These are phyloP conservation scores for Cruciata laevipes DNA, from an alignment of 257 asterid genomes.

Conservation along the genomic window DNA sequence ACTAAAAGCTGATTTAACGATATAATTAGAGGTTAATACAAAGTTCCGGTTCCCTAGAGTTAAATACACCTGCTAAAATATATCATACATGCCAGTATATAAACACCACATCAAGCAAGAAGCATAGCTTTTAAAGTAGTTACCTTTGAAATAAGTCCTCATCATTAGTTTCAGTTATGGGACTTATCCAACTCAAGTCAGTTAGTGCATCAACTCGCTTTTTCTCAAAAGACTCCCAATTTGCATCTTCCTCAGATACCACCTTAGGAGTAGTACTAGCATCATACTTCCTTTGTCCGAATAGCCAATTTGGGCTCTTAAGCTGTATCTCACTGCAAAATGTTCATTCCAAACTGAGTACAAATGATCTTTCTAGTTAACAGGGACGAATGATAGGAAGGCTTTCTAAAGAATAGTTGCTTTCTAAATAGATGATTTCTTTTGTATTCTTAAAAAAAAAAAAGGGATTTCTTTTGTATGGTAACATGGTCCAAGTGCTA, in stretches of 20 bases:
- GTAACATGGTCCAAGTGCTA: not conserved
- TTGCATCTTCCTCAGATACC: conserved; percentile 38
- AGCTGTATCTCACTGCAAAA: conserved; percentile 85
- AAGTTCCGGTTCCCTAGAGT: not conserved
- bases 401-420: too few species aligned
- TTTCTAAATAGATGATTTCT: too few species aligned
- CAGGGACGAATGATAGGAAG: too few species aligned
- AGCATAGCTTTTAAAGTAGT: conserved; percentile 12
- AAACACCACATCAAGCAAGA: not conserved
- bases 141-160: conserved; percentile 82
- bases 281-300: conserved; percentile 85
- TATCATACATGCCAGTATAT: not conserved
- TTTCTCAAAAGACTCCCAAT: conserved; percentile 40
- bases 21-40: not conserved
- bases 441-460: too few species aligned
- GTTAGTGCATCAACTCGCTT: conserved; percentile 41
- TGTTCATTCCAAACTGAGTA: not conserved
- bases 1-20: not conserved
- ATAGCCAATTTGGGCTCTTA: conserved; percentile 96
- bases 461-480: too few species aligned
- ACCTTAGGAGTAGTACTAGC: conserved; percentile 43
- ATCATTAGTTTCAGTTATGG: conserved; percentile 54
- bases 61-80: not conserved
- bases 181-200: conserved; percentile 68
- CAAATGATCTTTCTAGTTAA: too few species aligned